These are phyloP conservation scores for Dendrobium catenatum DNA, from an alignment of 106 monocot genomes.

Conservation along the genomic window DNA sequence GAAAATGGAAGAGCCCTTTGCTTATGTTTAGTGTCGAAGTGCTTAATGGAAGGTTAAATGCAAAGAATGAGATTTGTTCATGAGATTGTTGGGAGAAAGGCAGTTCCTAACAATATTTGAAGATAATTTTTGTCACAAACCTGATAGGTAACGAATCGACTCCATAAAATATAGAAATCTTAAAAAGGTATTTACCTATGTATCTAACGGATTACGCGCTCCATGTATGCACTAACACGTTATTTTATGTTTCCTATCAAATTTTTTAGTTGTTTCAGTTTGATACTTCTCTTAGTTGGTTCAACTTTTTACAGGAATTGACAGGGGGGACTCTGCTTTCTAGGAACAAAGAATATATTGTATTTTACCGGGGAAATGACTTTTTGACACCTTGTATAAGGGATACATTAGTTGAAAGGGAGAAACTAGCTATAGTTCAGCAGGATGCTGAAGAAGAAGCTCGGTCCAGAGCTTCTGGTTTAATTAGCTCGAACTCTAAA, in stretches of 20 bases:
- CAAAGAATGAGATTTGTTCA: no score
- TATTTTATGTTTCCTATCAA: background rate
- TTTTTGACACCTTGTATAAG: constrained; percentile 57
- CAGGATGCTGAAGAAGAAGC: constrained; percentile 83
- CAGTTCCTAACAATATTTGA: no score
- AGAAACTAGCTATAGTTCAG: constrained; percentile 35
- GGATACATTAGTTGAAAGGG: constrained; percentile 47
- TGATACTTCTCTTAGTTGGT: background rate
- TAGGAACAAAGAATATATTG: constrained; percentile 91
- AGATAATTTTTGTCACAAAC: no score
- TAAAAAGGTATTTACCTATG: background rate
- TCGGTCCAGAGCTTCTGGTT: constrained; percentile 51
- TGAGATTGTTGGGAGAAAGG: no score
- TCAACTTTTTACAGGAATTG: constrained; percentile 53
- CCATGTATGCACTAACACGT: background rate
- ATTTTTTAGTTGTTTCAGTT: background rate
- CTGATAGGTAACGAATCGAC: no score
- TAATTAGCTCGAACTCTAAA: constrained; percentile 22
- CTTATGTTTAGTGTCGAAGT: no score
- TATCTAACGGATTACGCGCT: background rate
- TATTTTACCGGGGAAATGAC: constrained; percentile 94
- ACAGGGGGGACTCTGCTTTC: constrained; percentile 84
- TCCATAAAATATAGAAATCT: background rate
- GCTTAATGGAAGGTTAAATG: no score
- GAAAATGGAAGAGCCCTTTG: no score